Conservation (phyloP, 805 yeast genomes). For the Lipomyces japonicus region DNA sequence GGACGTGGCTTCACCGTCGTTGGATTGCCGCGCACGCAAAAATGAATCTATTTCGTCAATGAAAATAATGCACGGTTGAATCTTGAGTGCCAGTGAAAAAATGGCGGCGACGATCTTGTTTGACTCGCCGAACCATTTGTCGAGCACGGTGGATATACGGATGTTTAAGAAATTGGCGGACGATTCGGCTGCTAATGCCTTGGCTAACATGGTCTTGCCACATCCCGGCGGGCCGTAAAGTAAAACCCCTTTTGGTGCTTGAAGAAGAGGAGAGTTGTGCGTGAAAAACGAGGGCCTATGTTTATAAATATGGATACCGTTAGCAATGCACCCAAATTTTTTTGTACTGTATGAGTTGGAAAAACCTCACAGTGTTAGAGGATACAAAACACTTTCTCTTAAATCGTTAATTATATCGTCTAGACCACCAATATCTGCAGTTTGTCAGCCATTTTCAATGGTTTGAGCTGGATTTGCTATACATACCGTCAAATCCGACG, state of each 20-base stretch:
- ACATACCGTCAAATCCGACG: conserved; percentile 53
- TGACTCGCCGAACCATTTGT: conserved; percentile 96
- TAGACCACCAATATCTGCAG: conserved; percentile 77
- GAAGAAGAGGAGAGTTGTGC: conserved; percentile 62
- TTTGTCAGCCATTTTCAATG: not conserved
- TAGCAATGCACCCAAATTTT: too few species aligned
- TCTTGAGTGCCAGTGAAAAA: conserved; percentile 80
- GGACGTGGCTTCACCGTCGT: conserved; percentile 94
- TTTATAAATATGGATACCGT: not conserved
- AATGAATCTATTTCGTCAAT: conserved; percentile 96
- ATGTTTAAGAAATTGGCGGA: conserved; percentile 88
- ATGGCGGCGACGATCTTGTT: conserved; percentile 92
- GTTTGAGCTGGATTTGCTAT: not conserved
- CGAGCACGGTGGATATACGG: conserved; percentile 90
- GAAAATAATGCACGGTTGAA: conserved; percentile 91
- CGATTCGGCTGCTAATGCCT: conserved; percentile 87
- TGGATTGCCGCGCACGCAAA: conserved; percentile 73
- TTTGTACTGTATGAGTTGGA: not conserved
- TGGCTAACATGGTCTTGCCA: conserved; percentile 96
- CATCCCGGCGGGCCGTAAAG: conserved; percentile 97
- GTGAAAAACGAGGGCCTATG: conserved; percentile 66
- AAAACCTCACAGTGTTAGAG: conserved; percentile 50
- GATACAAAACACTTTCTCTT: conserved; percentile 82
- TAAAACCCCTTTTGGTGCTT: conserved; percentile 92
- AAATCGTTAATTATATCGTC: conserved; percentile 78